phyloP scores from a whole-genome alignment of 306 rosid species.

The Fagus crenata region DNA sequence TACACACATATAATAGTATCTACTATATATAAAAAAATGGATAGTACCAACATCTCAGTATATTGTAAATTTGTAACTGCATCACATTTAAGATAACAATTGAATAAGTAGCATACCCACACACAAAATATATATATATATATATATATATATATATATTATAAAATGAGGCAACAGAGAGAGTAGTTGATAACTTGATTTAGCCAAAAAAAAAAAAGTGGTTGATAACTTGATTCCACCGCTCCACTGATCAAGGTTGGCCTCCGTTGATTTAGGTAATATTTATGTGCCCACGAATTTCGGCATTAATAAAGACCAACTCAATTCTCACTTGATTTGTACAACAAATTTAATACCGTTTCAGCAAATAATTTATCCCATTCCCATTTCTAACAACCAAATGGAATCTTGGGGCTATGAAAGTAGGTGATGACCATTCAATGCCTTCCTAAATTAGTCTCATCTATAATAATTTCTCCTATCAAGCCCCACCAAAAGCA shows the following conservation, averaged over 20 bases:
- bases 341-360: not conserved
- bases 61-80: no score
- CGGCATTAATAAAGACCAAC: constrained; percentile 20
- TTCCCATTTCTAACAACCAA: not conserved
- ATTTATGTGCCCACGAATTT: constrained; percentile 36
- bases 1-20: no score
- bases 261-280: constrained; percentile 38
- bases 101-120: no score
- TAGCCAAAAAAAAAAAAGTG: not conserved
- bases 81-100: no score
- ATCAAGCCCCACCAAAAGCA: not conserved
- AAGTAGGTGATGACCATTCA: not conserved
- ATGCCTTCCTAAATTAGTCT: not conserved
- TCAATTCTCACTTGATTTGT: not conserved
- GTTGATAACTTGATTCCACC: not conserved
- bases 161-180: no score
- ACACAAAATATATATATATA: no score
- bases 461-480: not conserved
- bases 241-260: not conserved
- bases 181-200: no score
- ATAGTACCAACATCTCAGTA: no score
- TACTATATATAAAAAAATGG: no score
- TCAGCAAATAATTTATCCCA: not conserved
- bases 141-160: no score
- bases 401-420: not conserved